phyloP scores from a whole-genome alignment of 768 basidiomycete genomes.

The Boletus rubroflammeus region DNA sequence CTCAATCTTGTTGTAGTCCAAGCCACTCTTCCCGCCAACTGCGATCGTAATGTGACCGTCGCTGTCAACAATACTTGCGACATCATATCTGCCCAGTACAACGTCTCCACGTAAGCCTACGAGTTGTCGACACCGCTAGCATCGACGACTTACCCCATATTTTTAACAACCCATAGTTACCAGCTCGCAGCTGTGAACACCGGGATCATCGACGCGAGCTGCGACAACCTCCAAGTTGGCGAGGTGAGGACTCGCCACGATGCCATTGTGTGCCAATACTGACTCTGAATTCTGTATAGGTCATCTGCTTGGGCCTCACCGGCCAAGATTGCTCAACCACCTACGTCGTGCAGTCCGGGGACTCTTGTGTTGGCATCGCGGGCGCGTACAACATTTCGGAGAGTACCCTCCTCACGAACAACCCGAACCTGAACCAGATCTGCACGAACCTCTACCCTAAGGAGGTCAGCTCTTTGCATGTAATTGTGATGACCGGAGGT shows the following conservation, averaged over 20 bases:
- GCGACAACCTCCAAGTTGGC: constrained; percentile 53
- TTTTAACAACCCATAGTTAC: constrained; percentile 34
- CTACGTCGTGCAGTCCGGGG: constrained; percentile 44
- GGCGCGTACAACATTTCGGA: constrained; percentile 39
- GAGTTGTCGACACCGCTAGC: not conserved
- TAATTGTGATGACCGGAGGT: not conserved
- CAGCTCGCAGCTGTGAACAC: constrained; percentile 56
- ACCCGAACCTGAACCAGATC: constrained; percentile 53
- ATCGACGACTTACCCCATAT: not conserved
- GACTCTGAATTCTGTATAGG: constrained; percentile 18
- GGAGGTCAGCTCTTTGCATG: constrained; percentile 41
- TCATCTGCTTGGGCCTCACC: constrained; percentile 53
- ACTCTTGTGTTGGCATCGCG: constrained; percentile 49
- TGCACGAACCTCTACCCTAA: constrained; percentile 57
- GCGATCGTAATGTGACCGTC: constrained; percentile 62
- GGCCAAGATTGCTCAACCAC: constrained; percentile 57
- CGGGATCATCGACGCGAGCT: constrained; percentile 46
- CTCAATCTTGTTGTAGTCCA: constrained; percentile 40
- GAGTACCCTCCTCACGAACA: constrained; percentile 52
- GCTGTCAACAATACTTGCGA: constrained; percentile 59
- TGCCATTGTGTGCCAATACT: not conserved
- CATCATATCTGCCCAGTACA: constrained; percentile 55
- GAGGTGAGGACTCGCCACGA: constrained; percentile 33
- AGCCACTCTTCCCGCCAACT: constrained; percentile 38
- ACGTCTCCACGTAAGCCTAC: constrained; percentile 56